Base-by-base conservation (phyloP, 192 early-diverging fungal species). In the Phlyctochytrium bullatum region DNA sequence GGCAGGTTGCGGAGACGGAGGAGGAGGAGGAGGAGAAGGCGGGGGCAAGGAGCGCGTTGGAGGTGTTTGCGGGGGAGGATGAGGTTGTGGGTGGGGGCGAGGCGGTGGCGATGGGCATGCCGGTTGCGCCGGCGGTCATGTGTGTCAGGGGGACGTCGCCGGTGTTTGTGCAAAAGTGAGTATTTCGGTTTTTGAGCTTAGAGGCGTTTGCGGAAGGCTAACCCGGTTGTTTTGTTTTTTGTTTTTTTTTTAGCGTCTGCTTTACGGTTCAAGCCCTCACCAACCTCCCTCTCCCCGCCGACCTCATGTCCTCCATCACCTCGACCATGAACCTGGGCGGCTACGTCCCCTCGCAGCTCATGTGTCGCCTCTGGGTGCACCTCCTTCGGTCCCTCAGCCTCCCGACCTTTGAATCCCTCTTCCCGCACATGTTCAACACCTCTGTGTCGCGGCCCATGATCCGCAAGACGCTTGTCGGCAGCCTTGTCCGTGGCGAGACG, bases 201-300 rank as follows among this genome's bases (percentile, higher is more conserved):
- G 6, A 14, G 10, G 6, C 40, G 20, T 47, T 47, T 47, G 20
- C 40, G 6, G 40, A 6, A 47, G 10, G 6, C 6, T 20, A 47
- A 14, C 10, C 20, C 40, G 40, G 40, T 14, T 47, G 20, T 47
- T 20, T 47, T 14, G 20, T 47, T 20, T 20, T 47, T 47, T 20
- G 20, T 20, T 20, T 47, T 47, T 28, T 57, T 24, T 10, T 20
- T 14, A 57, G 47, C 62, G 36, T 64, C 51, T 31, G 59, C 59
- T 16, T 34, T 34, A 0, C 59, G 60, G 24, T 59, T 59, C 20
- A 65, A 33, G 56, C 54, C 33, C 32, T 57, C 54, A 57, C 54
- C 4, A 24, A 10, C 27, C 20, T 57, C 27, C 20, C 27, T 25
- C 14, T 57, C 54, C 54, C 54, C 20, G 6, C 12, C 27, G 54